Base-by-base conservation (phyloP, 2,329 filamentous ascomycete genomes). In the Chlorencoelia australis region DNA sequence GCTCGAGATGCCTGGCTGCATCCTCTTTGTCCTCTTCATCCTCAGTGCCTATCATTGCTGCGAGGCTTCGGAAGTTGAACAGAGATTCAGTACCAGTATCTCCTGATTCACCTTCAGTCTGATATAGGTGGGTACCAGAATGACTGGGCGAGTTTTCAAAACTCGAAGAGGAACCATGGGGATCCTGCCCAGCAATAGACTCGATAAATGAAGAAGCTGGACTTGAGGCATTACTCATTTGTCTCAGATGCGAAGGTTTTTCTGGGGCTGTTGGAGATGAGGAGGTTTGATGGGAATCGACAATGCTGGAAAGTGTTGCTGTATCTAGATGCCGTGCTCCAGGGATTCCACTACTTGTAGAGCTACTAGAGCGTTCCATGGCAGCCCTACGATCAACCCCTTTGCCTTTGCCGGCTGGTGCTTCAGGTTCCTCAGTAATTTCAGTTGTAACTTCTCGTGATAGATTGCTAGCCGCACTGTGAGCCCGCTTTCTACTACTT, bases 51-150 rank as follows among this genome's bases (percentile, higher is more conserved):
- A 95, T 83, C 57, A 93, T 84, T 43, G 85, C 83, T 2, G 85
- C 83, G 15, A 96, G 64, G 48, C 86, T 94, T 38, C 78, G 71
- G 55, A 95, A 95, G 58, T 94, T 95, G 60, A 94, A 91, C 73
- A 94, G 76, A 3, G 86, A 75, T 54, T 95, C 88, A 0, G 69
- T 63, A 30, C 69, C 68, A 4, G 65, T 52, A 37, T 65, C 69
- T 5, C 60, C 62, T 10, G 68, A 66, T 4, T 68, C 64, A 16
- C 71, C 69, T 16, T 75, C 70, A 2, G 45, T 59, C 26, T 27
- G 26, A 3, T 61, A 64, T 2, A 74, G 56, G 28, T 70, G 75
- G 2, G 71, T 52, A 4, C 69, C 70, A 43, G 73, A 79, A 1
- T 65, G 66, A 30, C 66, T 69, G 0, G 73, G 69, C 28, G 69